Percentiles rank a stretch among this genome's conserved stretches.
These are phyloP conservation scores for Penicillium paneum DNA, from an alignment of 2,329 filamentous ascomycete species.

Conservation along the genomic window DNA sequence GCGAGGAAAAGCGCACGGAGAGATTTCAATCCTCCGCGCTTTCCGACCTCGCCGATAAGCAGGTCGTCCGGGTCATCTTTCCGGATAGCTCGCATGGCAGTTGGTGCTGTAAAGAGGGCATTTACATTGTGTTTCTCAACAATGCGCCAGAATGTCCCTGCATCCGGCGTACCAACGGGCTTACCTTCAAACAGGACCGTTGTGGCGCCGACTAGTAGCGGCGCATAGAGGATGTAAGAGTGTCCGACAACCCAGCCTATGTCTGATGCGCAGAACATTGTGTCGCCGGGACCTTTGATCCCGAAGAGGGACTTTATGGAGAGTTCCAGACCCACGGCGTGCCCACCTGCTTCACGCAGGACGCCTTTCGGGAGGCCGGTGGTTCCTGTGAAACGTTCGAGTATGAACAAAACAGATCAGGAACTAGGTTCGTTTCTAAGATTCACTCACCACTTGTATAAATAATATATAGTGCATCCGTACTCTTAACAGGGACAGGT, in stretches of 20 bases:
- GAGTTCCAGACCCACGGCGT: conserved; percentile 79
- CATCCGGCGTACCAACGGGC: conserved; percentile 82
- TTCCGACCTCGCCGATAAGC: conserved; percentile 61
- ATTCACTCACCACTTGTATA: conserved; percentile 64
- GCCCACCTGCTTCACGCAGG: conserved; percentile 75
- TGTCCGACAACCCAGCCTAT: conserved; percentile 91
- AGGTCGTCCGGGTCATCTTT: conserved; percentile 77
- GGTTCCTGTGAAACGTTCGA: conserved; percentile 53
- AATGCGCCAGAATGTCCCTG: conserved; percentile 83
- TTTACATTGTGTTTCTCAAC: conserved; percentile 83
- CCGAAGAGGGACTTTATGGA: conserved; percentile 81
- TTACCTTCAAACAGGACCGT: conserved; percentile 94
- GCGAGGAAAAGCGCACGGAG: conserved; percentile 78
- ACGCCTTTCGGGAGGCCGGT: conserved; percentile 83
- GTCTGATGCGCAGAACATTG: conserved; percentile 76
- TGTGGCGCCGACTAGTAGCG: conserved; percentile 77
- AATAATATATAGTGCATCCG: conserved; percentile 82
- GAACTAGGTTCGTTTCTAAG: too few species aligned
- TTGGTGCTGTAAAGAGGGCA: conserved; percentile 81
- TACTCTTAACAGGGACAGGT: conserved; percentile 73
- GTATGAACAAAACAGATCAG: background rate
- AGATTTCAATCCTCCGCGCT: conserved; percentile 66
- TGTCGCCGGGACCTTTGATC: conserved; percentile 78
- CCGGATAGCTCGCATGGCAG: conserved; percentile 79
- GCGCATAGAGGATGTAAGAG: conserved; percentile 85